phyloP scores from a whole-genome alignment of 805 yeast species.

The Teunomyces barrocoloradensis region DNA sequence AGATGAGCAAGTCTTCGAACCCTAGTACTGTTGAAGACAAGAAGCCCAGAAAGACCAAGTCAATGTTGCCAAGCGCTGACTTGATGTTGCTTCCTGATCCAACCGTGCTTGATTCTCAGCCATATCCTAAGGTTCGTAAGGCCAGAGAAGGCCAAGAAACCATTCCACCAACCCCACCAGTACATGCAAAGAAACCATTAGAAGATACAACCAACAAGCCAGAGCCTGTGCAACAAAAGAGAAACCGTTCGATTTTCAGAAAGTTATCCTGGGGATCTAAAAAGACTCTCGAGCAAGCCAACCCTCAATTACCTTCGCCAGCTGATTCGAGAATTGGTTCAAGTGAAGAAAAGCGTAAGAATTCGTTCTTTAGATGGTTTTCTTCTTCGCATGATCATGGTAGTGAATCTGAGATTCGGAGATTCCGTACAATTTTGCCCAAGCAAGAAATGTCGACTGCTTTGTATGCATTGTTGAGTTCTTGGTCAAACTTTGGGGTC shows the following conservation, averaged over 20 bases:
- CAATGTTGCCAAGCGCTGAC: conserved; percentile 34
- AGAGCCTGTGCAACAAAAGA: conserved; percentile 19
- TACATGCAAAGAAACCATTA: conserved; percentile 26
- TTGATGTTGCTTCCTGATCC: conserved; percentile 34
- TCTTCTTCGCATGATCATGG: conserved; percentile 30
- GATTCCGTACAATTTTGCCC: conserved; percentile 40
- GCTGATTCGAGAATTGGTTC: conserved; percentile 29
- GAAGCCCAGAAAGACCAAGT: conserved; percentile 10
- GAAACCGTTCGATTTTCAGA: conserved; percentile 43
- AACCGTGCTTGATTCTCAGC: conserved; percentile 9
- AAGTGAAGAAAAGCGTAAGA: conserved; percentile 23
- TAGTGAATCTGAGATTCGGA: conserved; percentile 25
- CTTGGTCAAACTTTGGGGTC: conserved; percentile 73
- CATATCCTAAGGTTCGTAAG: conserved; percentile 23
- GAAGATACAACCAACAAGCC: conserved; percentile 33
- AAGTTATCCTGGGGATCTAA: conserved; percentile 51
- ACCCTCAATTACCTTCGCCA: conserved; percentile 33
- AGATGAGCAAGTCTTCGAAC: conserved; percentile 11
- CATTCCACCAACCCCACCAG: conserved; percentile 18
- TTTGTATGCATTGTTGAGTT: conserved; percentile 54
- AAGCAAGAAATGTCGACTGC: conserved; percentile 63
- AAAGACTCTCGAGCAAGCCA: conserved; percentile 30
- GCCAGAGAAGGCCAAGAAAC: conserved; percentile 11
- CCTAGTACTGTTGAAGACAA: background rate
- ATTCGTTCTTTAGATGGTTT: conserved; percentile 40